Base-by-base conservation (phyloP, 139 green algal genomes). In the Pleodorina starrii region DNA sequence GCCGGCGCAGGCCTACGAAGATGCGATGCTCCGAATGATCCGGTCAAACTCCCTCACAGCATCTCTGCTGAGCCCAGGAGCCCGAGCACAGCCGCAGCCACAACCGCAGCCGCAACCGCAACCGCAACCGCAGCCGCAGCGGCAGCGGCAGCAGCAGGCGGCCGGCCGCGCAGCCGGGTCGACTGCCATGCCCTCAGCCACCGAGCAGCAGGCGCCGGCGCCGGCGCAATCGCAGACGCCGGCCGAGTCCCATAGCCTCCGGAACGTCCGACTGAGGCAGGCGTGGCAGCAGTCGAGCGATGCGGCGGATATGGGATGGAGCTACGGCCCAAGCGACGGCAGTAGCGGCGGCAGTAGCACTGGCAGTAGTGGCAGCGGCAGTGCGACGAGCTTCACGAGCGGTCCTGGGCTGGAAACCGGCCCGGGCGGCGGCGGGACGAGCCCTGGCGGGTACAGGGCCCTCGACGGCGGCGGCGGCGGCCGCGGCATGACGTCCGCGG, bases 61-160 rank as follows among this genome's bases (percentile, higher is more conserved):
- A 21, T 77, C 63, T 68, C 60, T 77, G 60, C 63, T 87, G 17
- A 86, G 79, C 42, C 59, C 40, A 12, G 54, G 4, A n/a, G 72
- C 48, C 1, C 35, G 5, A 43, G 44, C 1, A n/a, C 74, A 63
- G 73, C 73, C 60, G 44, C 38, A n/a, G 71, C 71, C 51, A 36
- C 71, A 79, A 23, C 21, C 9, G 17, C 40, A 59, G 40, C 72
- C n/a, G 40, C 72, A 57, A 40, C 38, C 17, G 76, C 35, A 19
- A 48, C 25, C 16, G 48, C 38, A 69, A 44, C 35, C 5, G 46
- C 43, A 66, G 74, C 14, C 5, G 4, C 17, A 46, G 74, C 25
- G 1, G 35, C 35, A 76, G 68, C 35, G 10, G 68, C 68, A 46
- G 46, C 32, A 76, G 68, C 35, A 73, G 19, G 2, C 25, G 27